Evolutionary conservation across 495 filamentous ascomycete species (phyloP).

Genomic region (Lophiostoma macrostomum): DNA sequence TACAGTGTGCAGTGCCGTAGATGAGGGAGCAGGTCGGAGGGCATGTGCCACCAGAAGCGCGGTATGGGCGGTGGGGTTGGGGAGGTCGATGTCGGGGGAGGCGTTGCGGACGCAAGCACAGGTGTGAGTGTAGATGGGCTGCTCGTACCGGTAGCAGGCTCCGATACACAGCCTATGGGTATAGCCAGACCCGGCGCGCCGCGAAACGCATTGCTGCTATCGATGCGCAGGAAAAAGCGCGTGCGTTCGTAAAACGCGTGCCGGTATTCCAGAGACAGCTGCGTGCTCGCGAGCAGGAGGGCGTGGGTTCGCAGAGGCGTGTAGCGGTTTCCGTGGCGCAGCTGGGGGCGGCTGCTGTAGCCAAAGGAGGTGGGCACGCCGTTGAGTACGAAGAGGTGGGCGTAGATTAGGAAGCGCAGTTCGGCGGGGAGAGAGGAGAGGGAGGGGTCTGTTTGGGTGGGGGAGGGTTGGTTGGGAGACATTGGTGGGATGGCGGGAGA

Average conservation of each 20-base stretch:
- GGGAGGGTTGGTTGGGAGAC: not conserved
- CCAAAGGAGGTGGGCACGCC: not conserved
- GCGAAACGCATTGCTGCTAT: conserved; percentile 2
- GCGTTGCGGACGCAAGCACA: not conserved
- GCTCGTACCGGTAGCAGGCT: no score
- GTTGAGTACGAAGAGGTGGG: conserved; percentile 1
- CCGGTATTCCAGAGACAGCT: conserved; percentile 15
- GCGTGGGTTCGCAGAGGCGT: conserved; percentile 4
- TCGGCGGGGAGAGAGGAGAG: conserved; percentile 7
- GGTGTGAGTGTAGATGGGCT: not conserved
- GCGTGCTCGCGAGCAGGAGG: conserved; percentile 10
- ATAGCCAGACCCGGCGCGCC: not conserved
- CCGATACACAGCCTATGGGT: no score
- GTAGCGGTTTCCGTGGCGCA: not conserved
- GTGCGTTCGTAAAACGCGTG: conserved; percentile 27
- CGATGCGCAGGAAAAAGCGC: conserved; percentile 22
- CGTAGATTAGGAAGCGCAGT: conserved; percentile 9
- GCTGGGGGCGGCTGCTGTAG: conserved; percentile 2
- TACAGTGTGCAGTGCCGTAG: conserved; percentile 22
- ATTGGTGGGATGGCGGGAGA: no score
- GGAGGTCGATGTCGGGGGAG: not conserved
- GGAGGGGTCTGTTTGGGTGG: not conserved
- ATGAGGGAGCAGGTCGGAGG: not conserved
- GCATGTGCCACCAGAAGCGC: conserved; percentile 13
- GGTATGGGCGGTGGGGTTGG: not conserved